Evolutionary conservation across 2,329 filamentous ascomycete species (phyloP), one percentile per base, ranked within the genome.

Genomic region (Chrysoporthe puriensis): DNA sequence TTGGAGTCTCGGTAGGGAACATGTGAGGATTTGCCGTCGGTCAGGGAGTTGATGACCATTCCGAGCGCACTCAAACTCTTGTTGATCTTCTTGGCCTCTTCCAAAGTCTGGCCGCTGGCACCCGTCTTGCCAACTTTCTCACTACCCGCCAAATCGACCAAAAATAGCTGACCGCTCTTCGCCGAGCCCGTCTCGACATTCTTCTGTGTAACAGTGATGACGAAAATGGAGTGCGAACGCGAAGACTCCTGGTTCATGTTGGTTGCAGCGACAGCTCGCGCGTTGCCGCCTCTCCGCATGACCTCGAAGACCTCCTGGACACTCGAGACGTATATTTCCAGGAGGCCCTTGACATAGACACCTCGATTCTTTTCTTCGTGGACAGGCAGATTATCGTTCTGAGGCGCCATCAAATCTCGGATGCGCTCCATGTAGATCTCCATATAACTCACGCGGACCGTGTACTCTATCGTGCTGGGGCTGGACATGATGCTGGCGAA

Each of bases 361-460:
- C 96, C 96, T 69, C 93, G 87, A 77, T 91, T 96, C 86, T 97
- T 97, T 81, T 98, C 96, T 76, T 99, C 96, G 81, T 98, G 96
- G n/a, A 98, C 90, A 0, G 95, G 94, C 63, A 99, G 84, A 77
- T 98, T 98, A 82, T 97, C 95, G 80, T 98, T 97, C 69, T 94
- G 91, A 13, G 96, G 96, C 34, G 91, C 90, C 71, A 99, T 83
- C 75, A 99, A 82, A 88, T 99, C 96, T 75, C 95, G 89, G 78
- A 99, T 98, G 73, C 92, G 90, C 83, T 99, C 96, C 96, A 98
- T 99, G 84, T 99, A 99, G 72, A 99, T 98, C 81, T 99, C 96
- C 94, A 99, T 97, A 81, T 98, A 98, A 80, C 94, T 97, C 76
- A 98, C 95, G 66, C 94, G 90, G 64, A 99, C 95, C n/a, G 94